Evolutionary conservation across 768 basidiomycete genomes (phyloP).

Genomic region (Lactarius hengduanensis): DNA sequence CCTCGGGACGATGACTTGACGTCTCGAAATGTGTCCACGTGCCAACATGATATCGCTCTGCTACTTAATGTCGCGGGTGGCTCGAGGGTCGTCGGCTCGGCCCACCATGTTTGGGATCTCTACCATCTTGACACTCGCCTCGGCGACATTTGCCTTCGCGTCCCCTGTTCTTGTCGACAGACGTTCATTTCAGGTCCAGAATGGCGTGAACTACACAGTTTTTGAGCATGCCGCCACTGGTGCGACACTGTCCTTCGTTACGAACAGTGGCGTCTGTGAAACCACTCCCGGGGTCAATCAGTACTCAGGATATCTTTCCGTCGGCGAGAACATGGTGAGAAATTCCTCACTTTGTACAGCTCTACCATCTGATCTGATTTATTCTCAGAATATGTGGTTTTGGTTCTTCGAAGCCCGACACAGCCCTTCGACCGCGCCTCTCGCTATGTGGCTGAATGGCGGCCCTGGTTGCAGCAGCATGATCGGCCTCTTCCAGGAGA

Average conservation of each 20-base stretch:
- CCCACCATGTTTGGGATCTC: conserved; percentile 3
- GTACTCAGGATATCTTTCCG: conserved; percentile 4
- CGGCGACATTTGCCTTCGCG: not conserved
- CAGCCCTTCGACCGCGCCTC: not conserved
- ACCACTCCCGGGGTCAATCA: conserved; percentile 1
- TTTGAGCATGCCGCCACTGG: conserved; percentile 6
- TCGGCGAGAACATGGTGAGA: not conserved
- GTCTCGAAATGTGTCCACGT: not conserved
- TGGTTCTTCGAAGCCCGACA: conserved; percentile 12
- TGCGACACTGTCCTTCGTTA: not conserved
- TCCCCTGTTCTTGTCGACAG: conserved; percentile 1
- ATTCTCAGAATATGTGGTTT: conserved; percentile 9
- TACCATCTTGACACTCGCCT: conserved; percentile 1
- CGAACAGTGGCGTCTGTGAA: not conserved
- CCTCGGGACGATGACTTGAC: not conserved
- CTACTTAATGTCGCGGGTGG: not conserved
- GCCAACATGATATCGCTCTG: not conserved
- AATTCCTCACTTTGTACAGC: not conserved
- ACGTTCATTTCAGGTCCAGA: conserved; percentile 3
- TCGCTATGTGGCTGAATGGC: conserved; percentile 10
- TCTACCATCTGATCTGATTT: not conserved
- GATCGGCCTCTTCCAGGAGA: conserved; percentile 16
- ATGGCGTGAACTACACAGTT: not conserved
- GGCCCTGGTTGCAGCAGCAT: conserved; percentile 1
- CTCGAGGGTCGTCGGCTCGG: not conserved